Percentiles rank a stretch among this genome's conserved stretches.
phyloP scores from a whole-genome alignment of 2,329 filamentous ascomycete species.

The Lachnellula subtilissima region DNA sequence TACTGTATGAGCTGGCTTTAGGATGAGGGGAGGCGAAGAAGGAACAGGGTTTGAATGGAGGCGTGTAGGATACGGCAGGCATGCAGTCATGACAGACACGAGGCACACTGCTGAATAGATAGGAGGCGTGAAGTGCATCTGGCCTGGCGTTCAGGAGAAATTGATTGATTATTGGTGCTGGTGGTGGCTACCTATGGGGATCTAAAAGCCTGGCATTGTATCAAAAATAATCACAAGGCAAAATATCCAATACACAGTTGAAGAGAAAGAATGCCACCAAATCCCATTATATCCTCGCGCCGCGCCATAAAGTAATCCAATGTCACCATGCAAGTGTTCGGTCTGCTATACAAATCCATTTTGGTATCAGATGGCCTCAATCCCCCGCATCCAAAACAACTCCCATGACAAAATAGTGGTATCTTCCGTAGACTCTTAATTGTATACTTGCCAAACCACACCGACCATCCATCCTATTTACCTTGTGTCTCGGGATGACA shows the following conservation, averaged over 20 bases:
- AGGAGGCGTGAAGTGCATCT: neutral
- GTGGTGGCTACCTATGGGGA: neutral
- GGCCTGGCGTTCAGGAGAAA: slow-evolving; percentile 10
- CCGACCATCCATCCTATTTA: neutral
- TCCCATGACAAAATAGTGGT: neutral
- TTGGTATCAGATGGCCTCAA: neutral
- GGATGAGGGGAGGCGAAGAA: slow-evolving; percentile 42
- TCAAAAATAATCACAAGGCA: neutral
- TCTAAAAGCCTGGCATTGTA: neutral
- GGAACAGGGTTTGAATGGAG: neutral
- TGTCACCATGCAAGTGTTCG: slow-evolving; percentile 1
- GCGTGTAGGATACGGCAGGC: neutral
- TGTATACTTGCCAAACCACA: neutral
- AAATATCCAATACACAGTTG: neutral
- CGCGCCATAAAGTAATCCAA: neutral
- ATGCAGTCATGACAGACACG: neutral
- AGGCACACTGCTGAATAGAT: no score
- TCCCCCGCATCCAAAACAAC: neutral
- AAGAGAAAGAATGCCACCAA: neutral
- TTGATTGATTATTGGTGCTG: neutral
- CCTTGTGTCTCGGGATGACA: neutral
- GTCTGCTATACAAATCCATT: slow-evolving; percentile 6
- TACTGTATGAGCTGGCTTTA: slow-evolving; percentile 74
- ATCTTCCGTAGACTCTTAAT: slow-evolving; percentile 1
- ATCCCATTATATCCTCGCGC: neutral